Evolutionary conservation across 306 rosid species (phyloP), one percentile per base, ranked within the genome.

Genomic region (Amphicarpaea edgeworthii): DNA sequence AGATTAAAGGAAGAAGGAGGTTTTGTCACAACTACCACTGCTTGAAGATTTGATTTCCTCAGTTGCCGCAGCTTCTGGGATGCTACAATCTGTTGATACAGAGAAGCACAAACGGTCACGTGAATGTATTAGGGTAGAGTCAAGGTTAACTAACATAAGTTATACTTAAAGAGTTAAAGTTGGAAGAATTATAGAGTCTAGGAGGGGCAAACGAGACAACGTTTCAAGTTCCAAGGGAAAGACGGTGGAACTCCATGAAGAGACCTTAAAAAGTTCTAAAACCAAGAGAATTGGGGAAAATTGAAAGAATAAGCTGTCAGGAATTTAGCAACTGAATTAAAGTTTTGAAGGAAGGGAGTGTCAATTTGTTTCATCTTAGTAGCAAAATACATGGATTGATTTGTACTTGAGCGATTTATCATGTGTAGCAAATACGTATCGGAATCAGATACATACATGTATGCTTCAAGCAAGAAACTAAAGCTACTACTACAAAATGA

Each of bases 21-120:
- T 59, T 57, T 16, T 26, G 58, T 42, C 2, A 73, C 57, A 43
- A 73, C 26, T 24, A 73, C 70, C 78, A 6, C 12, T 28, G 46
- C 78, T 42, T 59, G 47, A 28, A 43, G 58, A 40, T 59, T 57
- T 57, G 3, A 30, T 12, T 59, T 47, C 61, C 49, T 74, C 46
- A 32, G 24, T 45, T 45, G 34, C 19, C 11, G 1, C 6, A 12
- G 24, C 46, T 45, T 73, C 8, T 5, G 3, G 58, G 19, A 30
- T 26, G 16, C 69, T 42, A 26, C 8, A 9, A 73, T 32, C 58
- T 59, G 69, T 43, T 28, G 32, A 60, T 16, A 43, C 47, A 73
- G 14, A 68, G 59, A 42, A 59, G 60, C 15, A 60, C 19, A 30
- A 30, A 30, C 2, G 16, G 19, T 72, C 28, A 38, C 19, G 8